phyloP scores from a whole-genome alignment of 306 rosid genomes.

The Cajanus cajan region DNA sequence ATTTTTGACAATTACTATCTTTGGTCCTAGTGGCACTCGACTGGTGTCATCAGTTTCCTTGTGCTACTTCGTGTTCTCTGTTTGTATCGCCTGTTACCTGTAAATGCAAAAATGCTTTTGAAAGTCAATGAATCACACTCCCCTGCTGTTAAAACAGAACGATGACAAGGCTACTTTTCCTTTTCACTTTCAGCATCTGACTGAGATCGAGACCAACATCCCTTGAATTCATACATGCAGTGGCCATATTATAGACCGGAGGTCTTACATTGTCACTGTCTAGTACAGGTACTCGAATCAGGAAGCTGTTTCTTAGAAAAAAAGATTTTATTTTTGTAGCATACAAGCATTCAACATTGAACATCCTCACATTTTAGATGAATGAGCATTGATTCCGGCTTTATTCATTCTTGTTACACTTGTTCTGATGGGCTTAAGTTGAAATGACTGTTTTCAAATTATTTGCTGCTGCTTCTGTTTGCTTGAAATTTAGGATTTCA shows the following conservation, averaged over 20 bases:
- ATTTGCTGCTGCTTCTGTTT: constrained; percentile 32
- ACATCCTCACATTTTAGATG: neutral
- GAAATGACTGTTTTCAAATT: constrained; percentile 17
- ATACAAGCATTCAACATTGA: neutral
- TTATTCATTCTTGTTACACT: neutral
- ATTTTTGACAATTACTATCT: too few species aligned
- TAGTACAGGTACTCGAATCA: neutral
- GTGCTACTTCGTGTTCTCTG: too few species aligned
- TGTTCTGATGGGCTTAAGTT: neutral
- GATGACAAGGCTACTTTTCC: constrained; percentile 34
- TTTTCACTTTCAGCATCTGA: constrained; percentile 24
- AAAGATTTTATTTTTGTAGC: neutral
- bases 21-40: too few species aligned
- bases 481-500: constrained; percentile 50
- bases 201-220: neutral
- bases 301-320: neutral
- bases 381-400: constrained; percentile 9
- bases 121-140: constrained; percentile 8
- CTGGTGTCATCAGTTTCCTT: too few species aligned
- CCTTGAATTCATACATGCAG: neutral
- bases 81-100: too few species aligned
- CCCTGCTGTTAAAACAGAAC: constrained; percentile 14
- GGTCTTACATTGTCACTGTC: neutral
- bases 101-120: constrained; percentile 31
- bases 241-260: neutral